Percentiles rank a stretch among this genome's conserved stretches.
These are phyloP conservation scores for Draba incana DNA, from an alignment of 345 rosid species.

Conservation along the genomic window DNA sequence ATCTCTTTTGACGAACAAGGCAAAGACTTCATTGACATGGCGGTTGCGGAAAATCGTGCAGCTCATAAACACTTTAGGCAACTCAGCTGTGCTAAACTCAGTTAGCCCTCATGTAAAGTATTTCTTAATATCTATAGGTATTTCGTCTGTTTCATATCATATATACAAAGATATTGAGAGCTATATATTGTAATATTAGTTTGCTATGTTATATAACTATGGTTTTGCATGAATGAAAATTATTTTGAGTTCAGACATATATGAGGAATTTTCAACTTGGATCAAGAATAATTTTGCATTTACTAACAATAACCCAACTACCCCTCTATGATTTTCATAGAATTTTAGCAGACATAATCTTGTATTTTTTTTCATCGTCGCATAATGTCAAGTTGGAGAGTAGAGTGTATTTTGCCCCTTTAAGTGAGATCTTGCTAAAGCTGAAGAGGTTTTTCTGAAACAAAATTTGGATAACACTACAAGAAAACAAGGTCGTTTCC, in stretches of 20 bases:
- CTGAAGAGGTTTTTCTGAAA: too few species aligned
- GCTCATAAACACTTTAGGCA: constrained; percentile 40
- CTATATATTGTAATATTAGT: constrained; percentile 5
- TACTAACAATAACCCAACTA: neutral
- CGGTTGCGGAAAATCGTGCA: constrained; percentile 33
- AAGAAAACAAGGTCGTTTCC: too few species aligned
- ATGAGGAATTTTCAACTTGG: neutral
- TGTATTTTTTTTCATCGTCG: too few species aligned
- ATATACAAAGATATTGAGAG: neutral
- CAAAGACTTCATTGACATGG: constrained; percentile 14
- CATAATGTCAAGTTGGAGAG: too few species aligned
- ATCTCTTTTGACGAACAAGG: constrained; percentile 11
- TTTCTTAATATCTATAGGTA: neutral
- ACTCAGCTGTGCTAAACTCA: constrained; percentile 32
- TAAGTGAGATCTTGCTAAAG: too few species aligned
- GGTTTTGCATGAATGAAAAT: neutral
- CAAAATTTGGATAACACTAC: too few species aligned
- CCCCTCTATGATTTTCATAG: neutral
- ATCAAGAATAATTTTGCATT: neutral
- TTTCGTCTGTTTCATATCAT: neutral
- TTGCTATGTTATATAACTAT: neutral
- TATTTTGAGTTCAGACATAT: neutral
- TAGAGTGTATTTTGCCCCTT: too few species aligned
- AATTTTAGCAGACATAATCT: too few species aligned
- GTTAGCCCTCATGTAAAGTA: constrained; percentile 27